Evolutionary conservation across 2,329 filamentous ascomycete genomes (phyloP).

Genomic region (Ambrosiella xylebori): DNA sequence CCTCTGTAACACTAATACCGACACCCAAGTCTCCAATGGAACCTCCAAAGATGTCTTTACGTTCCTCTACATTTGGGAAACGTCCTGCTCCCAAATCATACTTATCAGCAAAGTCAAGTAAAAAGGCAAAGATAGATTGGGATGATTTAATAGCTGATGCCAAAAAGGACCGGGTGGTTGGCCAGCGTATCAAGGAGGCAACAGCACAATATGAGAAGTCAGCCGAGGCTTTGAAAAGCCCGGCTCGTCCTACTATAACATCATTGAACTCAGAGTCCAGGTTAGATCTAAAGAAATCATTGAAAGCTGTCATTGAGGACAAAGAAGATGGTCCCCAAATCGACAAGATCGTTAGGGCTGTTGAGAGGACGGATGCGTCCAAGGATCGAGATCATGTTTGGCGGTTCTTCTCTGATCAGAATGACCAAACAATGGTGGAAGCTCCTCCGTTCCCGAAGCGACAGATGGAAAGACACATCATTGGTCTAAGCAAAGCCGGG

Average conservation of each 20-base stretch:
- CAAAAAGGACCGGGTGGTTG: background rate
- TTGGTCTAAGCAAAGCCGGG: background rate
- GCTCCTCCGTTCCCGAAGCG: background rate
- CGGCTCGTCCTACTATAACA: background rate
- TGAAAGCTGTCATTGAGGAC: constrained; percentile 3
- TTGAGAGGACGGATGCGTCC: constrained; percentile 1
- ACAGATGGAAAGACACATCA: background rate
- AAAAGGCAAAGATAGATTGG: constrained; percentile 1
- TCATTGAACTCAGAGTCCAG: background rate
- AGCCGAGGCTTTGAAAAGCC: background rate
- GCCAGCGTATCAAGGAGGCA: background rate
- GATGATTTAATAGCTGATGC: constrained; percentile 7
- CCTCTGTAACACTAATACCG: background rate
- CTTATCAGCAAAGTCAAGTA: background rate
- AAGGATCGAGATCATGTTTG: constrained; percentile 1
- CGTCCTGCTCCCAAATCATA: background rate
- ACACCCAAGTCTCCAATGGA: background rate
- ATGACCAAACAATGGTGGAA: background rate
- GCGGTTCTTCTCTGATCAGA: constrained; percentile 2
- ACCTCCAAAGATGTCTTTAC: background rate
- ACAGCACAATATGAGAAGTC: background rate
- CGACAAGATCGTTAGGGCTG: constrained; percentile 12
- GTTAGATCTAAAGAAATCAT: constrained; percentile 4
- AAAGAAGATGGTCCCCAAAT: constrained; percentile 10
- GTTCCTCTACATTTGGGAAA: too few species aligned